A percentile compares a stretch with the other conserved stretches of the same genome.
Conservation (phyloP, 1,284 basidiomycete species). For the Gastroboletus turbinatus region DNA sequence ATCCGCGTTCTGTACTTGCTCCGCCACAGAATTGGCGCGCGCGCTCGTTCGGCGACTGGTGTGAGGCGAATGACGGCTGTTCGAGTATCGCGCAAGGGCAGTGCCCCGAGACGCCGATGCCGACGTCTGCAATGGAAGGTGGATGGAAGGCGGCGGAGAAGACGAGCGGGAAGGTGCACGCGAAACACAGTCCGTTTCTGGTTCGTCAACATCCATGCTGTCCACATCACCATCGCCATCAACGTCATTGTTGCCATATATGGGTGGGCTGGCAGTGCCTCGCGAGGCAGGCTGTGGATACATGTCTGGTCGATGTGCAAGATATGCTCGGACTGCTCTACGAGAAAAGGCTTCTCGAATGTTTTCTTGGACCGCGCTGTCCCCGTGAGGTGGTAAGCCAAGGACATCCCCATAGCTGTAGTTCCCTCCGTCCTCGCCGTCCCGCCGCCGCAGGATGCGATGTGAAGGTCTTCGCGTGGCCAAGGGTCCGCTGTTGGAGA, state of each 20-base stretch:
- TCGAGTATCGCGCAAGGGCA: constrained; percentile 20
- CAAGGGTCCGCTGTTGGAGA: constrained; percentile 12
- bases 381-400: constrained; percentile 56
- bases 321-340: constrained; percentile 43
- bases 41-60: constrained; percentile 18
- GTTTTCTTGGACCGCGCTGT: constrained; percentile 58
- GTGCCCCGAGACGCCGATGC: constrained; percentile 24
- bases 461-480: constrained; percentile 22
- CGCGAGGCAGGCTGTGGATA: constrained; percentile 22
- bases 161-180: constrained; percentile 45
- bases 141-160: constrained; percentile 41
- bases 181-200: constrained; percentile 47
- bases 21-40: constrained; percentile 13
- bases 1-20: constrained; percentile 36
- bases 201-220: constrained; percentile 43
- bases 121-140: constrained; percentile 24
- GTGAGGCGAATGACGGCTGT: constrained; percentile 18
- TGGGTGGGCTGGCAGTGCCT: constrained; percentile 12
- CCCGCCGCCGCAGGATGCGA: constrained; percentile 27
- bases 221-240: constrained; percentile 23
- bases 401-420: constrained; percentile 42
- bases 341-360: constrained; percentile 54
- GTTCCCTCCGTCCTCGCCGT: constrained; percentile 36
- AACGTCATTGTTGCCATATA: constrained; percentile 22
- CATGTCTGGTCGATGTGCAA: constrained; percentile 26